phyloP scores from a whole-genome alignment of 139 green algal species.

The Chlorella sp. region DNA sequence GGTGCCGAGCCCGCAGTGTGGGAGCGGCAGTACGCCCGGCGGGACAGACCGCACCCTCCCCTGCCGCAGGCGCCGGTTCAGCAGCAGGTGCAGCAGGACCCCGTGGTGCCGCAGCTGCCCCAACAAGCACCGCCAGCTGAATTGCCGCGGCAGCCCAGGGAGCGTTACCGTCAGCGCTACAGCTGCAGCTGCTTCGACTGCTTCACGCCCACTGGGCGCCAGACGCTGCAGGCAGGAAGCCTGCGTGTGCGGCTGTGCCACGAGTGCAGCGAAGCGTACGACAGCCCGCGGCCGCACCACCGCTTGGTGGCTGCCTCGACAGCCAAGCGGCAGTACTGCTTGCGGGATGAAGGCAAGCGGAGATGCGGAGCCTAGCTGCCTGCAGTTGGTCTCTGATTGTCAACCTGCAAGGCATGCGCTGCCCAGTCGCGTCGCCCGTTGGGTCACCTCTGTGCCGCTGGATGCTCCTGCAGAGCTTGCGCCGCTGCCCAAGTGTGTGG shows the following conservation, averaged over 20 bases:
- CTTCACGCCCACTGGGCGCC: conserved; percentile 3
- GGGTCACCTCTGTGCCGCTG: neutral
- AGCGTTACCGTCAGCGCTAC: conserved; percentile 26
- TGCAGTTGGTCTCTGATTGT: no score
- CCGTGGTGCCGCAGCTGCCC: no score
- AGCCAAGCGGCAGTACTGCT: conserved; percentile 20
- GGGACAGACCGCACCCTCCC: neutral
- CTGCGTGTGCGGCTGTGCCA: conserved; percentile 30
- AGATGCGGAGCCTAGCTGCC: no score
- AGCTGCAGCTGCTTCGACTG: conserved; percentile 17
- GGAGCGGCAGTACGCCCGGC: neutral
- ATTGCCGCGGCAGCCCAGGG: no score
- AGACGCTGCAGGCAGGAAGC: conserved; percentile 1
- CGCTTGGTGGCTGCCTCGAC: conserved; percentile 8
- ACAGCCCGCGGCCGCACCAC: neutral
- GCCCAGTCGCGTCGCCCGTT: no score
- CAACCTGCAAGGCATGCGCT: no score
- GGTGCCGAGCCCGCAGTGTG: neutral
- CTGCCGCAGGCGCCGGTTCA: neutral
- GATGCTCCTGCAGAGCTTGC: conserved; percentile 12
- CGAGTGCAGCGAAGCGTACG: neutral
- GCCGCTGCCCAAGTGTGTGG: conserved; percentile 19
- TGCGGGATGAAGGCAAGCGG: conserved; percentile 17
- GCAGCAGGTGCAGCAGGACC: neutral
- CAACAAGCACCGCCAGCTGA: neutral